Conservation (phyloP, 805 yeast species). For the Candida silvatica region DNA sequence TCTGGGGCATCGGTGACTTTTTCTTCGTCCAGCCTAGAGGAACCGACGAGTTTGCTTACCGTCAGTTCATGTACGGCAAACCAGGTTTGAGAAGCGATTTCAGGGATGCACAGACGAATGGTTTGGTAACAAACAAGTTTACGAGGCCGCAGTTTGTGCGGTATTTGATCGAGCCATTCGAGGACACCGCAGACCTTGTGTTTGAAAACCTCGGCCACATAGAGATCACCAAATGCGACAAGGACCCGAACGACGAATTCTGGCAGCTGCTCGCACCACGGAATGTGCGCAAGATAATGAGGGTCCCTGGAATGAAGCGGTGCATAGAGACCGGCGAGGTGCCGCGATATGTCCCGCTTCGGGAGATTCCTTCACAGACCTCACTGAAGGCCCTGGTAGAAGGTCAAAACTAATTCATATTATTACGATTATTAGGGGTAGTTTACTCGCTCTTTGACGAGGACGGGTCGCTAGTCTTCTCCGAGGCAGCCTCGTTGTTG, state of each 20-base stretch:
- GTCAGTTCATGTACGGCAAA: constrained; percentile 3
- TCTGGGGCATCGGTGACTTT: constrained; percentile 2
- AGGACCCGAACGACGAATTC: not conserved
- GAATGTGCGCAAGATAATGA: constrained; percentile 2
- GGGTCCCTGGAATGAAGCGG: constrained; percentile 1
- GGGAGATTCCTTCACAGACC: constrained; percentile 3
- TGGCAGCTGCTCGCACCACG: constrained; percentile 3
- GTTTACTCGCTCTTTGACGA: no score
- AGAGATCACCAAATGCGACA: not conserved
- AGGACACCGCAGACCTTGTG: constrained; percentile 2
- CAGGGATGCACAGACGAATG: no score
- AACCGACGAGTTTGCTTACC: not conserved
- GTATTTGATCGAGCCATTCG: constrained; percentile 2
- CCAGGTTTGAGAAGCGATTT: no score
- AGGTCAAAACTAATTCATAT: no score
- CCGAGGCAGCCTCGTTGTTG: no score
- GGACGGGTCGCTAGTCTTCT: no score
- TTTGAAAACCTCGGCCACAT: constrained; percentile 3
- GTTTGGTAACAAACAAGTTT: not conserved
- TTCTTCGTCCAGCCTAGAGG: constrained; percentile 3
- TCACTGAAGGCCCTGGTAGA: no score
- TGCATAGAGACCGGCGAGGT: not conserved
- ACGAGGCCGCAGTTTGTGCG: not conserved
- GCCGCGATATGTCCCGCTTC: not conserved
- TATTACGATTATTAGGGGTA: not conserved